These are phyloP conservation scores for Vachellia collinsii DNA, from an alignment of 306 rosid genomes.

Conservation along the genomic window DNA sequence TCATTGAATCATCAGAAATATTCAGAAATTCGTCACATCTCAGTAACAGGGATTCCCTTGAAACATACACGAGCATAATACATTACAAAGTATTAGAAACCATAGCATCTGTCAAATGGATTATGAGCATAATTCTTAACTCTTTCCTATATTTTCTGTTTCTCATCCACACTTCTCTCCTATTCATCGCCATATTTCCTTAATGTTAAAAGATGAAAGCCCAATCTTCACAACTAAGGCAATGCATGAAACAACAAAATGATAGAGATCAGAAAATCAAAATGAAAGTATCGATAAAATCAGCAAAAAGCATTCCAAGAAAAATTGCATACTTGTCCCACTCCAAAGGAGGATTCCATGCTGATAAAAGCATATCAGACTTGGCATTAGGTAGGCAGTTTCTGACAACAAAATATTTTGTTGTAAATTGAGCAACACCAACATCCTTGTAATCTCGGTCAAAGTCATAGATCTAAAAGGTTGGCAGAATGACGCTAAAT, in stretches of 20 bases:
- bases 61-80: not conserved
- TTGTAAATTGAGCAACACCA: conserved; percentile 89
- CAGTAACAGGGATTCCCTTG: not conserved
- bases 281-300: conserved; percentile 36
- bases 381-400: conserved; percentile 86
- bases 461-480: conserved; percentile 78
- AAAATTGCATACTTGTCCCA: conserved; percentile 86
- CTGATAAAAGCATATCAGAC: conserved; percentile 96
- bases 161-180: not conserved
- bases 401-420: conserved; percentile 91
- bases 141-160: not conserved
- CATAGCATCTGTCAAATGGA: not conserved
- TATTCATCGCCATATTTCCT: not conserved
- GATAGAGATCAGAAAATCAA: conserved; percentile 30
- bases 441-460: conserved; percentile 99
- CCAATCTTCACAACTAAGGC: conserved; percentile 27
- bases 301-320: conserved; percentile 24
- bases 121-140: not conserved
- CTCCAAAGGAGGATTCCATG: conserved; percentile 94
- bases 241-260: conserved; percentile 20
- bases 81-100: not conserved
- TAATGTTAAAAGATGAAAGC: not conserved
- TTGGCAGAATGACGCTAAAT: conserved; percentile 38
- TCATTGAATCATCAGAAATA: not conserved
- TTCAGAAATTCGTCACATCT: not conserved